Percentiles rank a stretch among this genome's conserved stretches.
phyloP scores from a whole-genome alignment of 768 basidiomycete species.

The Phanerodontia chrysosporium region DNA sequence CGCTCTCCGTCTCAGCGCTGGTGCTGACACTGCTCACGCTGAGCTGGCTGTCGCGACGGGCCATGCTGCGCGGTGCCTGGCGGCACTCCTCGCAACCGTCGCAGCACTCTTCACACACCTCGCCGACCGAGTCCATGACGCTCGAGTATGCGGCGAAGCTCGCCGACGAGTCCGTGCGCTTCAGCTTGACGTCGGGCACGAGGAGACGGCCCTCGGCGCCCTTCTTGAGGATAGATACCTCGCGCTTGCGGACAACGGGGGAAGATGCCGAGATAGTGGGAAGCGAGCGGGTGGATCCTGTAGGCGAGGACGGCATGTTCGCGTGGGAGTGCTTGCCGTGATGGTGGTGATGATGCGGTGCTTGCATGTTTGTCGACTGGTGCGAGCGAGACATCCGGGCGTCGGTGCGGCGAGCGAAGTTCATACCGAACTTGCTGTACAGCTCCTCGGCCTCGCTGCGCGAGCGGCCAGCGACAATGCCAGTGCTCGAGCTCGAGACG shows the following conservation, averaged over 20 bases:
- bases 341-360: neutral
- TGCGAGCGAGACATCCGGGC: slow-evolving; percentile 38
- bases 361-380: neutral
- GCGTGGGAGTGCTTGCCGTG: neutral
- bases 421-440: slow-evolving; percentile 50
- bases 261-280: slow-evolving; percentile 29
- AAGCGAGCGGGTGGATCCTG: slow-evolving; percentile 33
- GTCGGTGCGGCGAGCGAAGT: slow-evolving; percentile 52
- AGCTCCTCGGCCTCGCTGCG: slow-evolving; percentile 37
- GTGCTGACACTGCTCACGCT: slow-evolving; percentile 23
- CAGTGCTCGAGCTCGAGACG: slow-evolving; percentile 4
- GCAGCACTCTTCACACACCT: slow-evolving; percentile 17
- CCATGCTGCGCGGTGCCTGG: neutral
- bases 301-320: slow-evolving; percentile 22
- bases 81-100: neutral
- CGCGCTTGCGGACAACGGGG: slow-evolving; percentile 38
- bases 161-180: slow-evolving; percentile 19
- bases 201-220: slow-evolving; percentile 65
- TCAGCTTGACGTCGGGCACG: slow-evolving; percentile 42
- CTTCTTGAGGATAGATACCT: slow-evolving; percentile 51
- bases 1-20: slow-evolving; percentile 12
- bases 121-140: slow-evolving; percentile 6
- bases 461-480: neutral
- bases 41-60: slow-evolving; percentile 32
- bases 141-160: slow-evolving; percentile 9